A percentile compares a stretch with the other conserved stretches of the same genome.
phyloP scores from a whole-genome alignment of 495 filamentous ascomycete genomes.

The Penicillium waksmanii region DNA sequence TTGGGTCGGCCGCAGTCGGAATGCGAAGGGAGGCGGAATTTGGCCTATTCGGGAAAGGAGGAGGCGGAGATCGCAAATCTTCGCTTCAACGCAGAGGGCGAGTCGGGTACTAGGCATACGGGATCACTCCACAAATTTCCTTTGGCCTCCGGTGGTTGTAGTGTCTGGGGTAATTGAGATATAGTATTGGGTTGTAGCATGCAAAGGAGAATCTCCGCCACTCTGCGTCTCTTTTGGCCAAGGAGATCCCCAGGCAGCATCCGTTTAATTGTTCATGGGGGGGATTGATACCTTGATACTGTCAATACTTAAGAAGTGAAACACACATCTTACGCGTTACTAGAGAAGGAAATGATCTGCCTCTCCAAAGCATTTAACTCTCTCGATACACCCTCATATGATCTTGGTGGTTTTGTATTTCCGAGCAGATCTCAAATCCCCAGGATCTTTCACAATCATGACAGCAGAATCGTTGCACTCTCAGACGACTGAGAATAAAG shows the following conservation, averaged over 20 bases:
- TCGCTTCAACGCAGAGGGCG: too few relatives aligned
- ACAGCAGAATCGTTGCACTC: not conserved
- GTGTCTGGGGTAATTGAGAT: not conserved
- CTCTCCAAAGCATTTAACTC: not conserved
- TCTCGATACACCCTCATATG: not conserved
- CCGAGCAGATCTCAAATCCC: not conserved
- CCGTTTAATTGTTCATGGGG: not conserved
- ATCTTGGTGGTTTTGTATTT: not conserved
- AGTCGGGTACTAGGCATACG: too few relatives aligned
- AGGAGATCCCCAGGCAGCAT: slow-evolving; percentile 15
- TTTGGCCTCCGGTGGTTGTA: not conserved
- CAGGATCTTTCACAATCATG: slow-evolving; percentile 12
- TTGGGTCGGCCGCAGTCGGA: not conserved
- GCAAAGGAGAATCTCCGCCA: not conserved
- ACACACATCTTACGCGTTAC: not conserved
- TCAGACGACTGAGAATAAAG: slow-evolving; percentile 8
- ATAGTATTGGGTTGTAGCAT: not conserved
- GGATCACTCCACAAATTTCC: not conserved
- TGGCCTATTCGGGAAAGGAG: slow-evolving; percentile 13
- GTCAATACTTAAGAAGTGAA: not conserved
- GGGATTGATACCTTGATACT: not conserved
- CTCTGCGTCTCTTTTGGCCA: slow-evolving; percentile 11
- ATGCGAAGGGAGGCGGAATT: slow-evolving; percentile 3
- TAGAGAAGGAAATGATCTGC: not conserved
- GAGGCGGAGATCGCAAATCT: slow-evolving; percentile 9